phyloP scores from a whole-genome alignment of 495 filamentous ascomycete species.

The Xanthoparmelia taractica region DNA sequence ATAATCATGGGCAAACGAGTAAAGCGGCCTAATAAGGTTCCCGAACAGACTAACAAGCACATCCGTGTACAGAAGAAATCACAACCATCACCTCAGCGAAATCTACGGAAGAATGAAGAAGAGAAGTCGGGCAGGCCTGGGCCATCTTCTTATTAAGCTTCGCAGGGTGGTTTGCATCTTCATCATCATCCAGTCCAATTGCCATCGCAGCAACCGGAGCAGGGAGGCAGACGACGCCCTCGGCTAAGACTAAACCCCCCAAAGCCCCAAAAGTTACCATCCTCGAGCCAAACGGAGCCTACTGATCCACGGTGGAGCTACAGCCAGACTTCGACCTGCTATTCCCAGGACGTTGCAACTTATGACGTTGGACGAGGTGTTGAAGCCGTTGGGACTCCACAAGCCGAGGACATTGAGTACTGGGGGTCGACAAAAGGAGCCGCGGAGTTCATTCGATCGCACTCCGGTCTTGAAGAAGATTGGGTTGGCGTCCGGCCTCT shows the following conservation, averaged over 20 bases:
- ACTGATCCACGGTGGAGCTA: not conserved
- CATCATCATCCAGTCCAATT: not conserved
- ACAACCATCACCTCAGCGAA: not conserved
- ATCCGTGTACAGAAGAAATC: not conserved
- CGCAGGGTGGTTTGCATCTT: not conserved
- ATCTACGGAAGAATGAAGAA: not conserved
- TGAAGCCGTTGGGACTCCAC: not conserved
- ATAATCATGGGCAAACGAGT: not conserved
- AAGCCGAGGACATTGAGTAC: not conserved
- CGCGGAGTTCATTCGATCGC: not conserved
- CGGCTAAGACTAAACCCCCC: not conserved
- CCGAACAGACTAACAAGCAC: not conserved
- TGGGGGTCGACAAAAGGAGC: not conserved
- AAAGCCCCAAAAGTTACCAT: not conserved
- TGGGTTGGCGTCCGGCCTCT: not conserved
- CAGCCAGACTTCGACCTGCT: not conserved
- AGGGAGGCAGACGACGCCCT: not conserved
- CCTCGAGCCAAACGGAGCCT: not conserved
- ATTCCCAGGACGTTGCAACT: not conserved
- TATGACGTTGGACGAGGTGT: not conserved
- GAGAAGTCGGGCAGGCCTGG: not conserved
- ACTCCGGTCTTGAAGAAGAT: not conserved
- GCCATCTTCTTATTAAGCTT: not conserved
- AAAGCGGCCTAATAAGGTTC: not conserved
- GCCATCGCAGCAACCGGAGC: not conserved